These are phyloP conservation scores for Echinochloa phyllopogon DNA, from an alignment of 176 grass and related monocot genomes.

Conservation along the genomic window DNA sequence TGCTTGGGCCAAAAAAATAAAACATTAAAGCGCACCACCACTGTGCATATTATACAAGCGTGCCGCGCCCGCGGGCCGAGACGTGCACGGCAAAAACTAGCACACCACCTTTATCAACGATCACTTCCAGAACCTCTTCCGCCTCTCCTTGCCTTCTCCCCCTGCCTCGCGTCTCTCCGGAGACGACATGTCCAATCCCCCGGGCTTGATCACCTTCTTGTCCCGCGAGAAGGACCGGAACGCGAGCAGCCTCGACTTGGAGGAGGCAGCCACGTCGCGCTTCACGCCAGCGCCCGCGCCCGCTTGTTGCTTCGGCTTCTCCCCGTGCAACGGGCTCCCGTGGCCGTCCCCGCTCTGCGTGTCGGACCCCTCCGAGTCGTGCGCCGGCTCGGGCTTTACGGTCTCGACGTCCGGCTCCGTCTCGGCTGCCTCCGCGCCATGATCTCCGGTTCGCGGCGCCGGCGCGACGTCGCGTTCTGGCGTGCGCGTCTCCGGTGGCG, in stretches of 20 bases:
- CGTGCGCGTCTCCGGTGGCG: background rate
- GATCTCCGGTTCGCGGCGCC: background rate
- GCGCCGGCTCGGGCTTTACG: background rate
- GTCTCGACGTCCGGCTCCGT: background rate
- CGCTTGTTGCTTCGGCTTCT: conserved; percentile 18
- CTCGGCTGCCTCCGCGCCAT: background rate
- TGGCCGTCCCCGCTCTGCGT: conserved; percentile 15
- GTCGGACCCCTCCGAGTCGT: conserved; percentile 37
- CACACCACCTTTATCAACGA: background rate
- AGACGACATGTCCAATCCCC: background rate
- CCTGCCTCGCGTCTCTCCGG: conserved; percentile 10
- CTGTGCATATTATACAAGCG: background rate
- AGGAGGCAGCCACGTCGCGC: conserved; percentile 25
- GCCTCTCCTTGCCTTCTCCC: conserved; percentile 34
- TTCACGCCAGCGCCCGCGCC: background rate
- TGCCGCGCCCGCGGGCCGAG: background rate
- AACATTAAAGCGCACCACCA: background rate
- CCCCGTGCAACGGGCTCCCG: conserved; percentile 11
- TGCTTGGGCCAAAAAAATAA: background rate
- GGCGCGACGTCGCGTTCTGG: background rate
- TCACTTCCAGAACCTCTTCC: conserved; percentile 58
- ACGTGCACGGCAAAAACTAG: background rate
- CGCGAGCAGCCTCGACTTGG: conserved; percentile 41
- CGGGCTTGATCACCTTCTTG: conserved; percentile 25
- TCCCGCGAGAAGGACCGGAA: conserved; percentile 49